Conservation (phyloP, 371 early-diverging fungal genomes). For the Mucor circinelloides region DNA sequence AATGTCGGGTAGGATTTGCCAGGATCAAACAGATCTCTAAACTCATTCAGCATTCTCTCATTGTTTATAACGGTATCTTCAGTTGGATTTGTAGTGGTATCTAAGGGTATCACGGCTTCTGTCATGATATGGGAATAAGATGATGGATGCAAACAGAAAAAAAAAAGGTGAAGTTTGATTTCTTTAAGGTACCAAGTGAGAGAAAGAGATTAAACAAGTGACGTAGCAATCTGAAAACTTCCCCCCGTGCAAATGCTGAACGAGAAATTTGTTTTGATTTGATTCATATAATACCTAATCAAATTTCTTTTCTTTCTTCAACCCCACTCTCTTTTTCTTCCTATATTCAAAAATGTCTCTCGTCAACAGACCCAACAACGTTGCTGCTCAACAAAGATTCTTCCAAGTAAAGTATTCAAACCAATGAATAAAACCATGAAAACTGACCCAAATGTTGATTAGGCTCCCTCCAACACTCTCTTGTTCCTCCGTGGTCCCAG, state of each 20-base stretch:
- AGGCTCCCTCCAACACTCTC: slow-evolving; percentile 54
- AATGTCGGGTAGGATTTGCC: neutral
- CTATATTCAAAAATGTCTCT: slow-evolving; percentile 42
- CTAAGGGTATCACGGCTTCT: neutral
- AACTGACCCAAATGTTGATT: no score
- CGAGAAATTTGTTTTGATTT: slow-evolving; percentile 1
- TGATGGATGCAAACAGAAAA: no score
- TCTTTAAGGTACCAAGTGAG: neutral
- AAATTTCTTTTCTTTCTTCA: neutral
- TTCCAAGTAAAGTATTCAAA: slow-evolving; percentile 60
- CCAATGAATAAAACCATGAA: neutral
- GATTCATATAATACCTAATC: neutral
- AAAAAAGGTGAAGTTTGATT: neutral
- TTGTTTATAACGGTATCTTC: neutral
- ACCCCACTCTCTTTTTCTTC: slow-evolving; percentile 13
- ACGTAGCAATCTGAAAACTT: neutral
- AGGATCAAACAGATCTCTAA: neutral
- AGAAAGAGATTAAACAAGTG: neutral
- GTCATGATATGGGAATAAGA: neutral
- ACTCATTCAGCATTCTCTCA: neutral
- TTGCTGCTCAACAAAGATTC: slow-evolving; percentile 69
- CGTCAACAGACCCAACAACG: slow-evolving; percentile 65
- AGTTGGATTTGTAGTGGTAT: neutral
- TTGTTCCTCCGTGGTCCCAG: slow-evolving; percentile 61
- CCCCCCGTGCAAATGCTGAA: neutral